Evolutionary conservation across 2,329 filamentous ascomycete genomes (phyloP), one percentile per base, ranked within the genome.

Genomic region (Aspergillus sojae): DNA sequence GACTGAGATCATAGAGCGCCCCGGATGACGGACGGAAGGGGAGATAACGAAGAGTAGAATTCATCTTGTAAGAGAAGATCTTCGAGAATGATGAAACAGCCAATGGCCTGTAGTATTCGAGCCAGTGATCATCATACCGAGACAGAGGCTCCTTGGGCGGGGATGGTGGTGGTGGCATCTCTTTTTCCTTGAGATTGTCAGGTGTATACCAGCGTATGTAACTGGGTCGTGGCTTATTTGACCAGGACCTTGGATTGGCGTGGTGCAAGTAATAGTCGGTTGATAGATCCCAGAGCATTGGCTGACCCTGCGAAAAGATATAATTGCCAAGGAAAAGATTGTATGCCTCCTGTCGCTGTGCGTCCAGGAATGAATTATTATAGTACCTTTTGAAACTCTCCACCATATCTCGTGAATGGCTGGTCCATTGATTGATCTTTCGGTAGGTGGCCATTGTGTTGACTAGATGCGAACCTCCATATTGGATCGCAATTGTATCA

Each of bases 401-500:
- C 26, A 99, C 94, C 94, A 99, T 98, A 77, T 99, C 95, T 69
- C 95, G 87, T 2, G 94, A 97, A 77, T 97, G 93, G 71, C 93
- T 97, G 28, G 93, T 96, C 95, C 95, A 99, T 76, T 98, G 94
- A 70, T 98, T 98, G 76, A 97, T 96, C 79, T 98, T 98, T 62
- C 95, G 91, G 77, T 99, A 99, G 5, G 95, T 99, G 68, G 96
- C 94, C 94, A 99, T 98, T 0, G 95, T 99, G 76, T 99, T 99
- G 71, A 99, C 95, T 0, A 99, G 86, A 77, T 99, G 95, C 2
- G 94, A 98, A 11, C 95, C 95, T 62, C 95, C 95, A 71, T 99
- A 99, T 76, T 99, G 95, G 60, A 98, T 91, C 1, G 95, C 95
- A 72, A 99, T 98, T 4, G 94, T 97, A 77, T 99, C 95, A 62